A percentile compares a stretch with the other conserved stretches of the same genome.
Conservation (phyloP, 2,329 filamentous ascomycete species). For the Nannizzia gypsea region DNA sequence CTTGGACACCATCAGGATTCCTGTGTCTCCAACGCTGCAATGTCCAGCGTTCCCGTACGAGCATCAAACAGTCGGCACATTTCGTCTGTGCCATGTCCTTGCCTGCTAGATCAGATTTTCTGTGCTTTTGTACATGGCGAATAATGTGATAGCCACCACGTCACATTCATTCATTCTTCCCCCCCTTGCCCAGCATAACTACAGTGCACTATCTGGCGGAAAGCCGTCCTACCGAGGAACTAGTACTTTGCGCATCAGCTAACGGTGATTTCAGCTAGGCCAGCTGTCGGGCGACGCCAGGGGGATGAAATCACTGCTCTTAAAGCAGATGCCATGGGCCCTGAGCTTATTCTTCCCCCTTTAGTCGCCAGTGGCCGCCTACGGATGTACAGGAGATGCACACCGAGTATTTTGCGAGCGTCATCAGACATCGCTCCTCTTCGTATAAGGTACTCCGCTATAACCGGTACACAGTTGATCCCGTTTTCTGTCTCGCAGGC, state of each 20-base stretch:
- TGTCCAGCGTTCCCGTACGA: neutral
- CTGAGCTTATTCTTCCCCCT: neutral
- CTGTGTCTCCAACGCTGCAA: neutral
- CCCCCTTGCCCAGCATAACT: neutral
- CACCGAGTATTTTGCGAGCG: no score
- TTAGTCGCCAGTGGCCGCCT: neutral
- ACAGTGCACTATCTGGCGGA: neutral
- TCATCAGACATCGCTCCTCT: neutral
- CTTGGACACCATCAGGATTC: neutral
- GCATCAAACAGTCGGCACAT: neutral
- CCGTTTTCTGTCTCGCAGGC: no score
- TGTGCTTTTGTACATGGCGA: neutral
- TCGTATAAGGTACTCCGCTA: no score
- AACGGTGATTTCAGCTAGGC: neutral
- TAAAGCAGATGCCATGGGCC: neutral
- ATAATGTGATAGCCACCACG: slow-evolving; percentile 1
- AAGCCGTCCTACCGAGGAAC: neutral
- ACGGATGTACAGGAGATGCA: no score
- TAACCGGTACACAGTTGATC: no score
- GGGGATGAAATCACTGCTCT: neutral
- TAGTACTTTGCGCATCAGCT: neutral
- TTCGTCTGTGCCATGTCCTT: neutral
- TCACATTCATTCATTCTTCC: neutral
- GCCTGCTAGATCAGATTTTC: neutral
- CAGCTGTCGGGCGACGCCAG: neutral